phyloP scores from a whole-genome alignment of 163 green algal species.

The Prototheca cutis region DNA sequence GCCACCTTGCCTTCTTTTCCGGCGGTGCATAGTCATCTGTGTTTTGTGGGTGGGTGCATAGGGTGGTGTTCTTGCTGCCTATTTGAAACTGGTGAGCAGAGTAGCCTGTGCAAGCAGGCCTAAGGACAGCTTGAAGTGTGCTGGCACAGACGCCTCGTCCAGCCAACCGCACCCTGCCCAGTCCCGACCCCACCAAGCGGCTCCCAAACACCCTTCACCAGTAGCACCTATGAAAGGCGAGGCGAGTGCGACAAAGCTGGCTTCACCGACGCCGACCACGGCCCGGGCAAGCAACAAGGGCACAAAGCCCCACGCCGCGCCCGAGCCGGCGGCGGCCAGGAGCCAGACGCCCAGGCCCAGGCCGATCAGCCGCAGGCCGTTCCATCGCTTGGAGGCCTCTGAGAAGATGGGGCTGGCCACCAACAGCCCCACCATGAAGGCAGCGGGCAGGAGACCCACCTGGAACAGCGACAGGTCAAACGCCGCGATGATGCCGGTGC shows the following conservation, averaged over 20 bases:
- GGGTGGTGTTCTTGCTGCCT: no score
- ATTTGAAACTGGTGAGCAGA: no score
- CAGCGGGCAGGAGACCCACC: constrained; percentile 73
- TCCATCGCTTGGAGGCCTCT: constrained; percentile 26
- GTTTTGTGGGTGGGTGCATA: no score
- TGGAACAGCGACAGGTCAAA: constrained; percentile 79
- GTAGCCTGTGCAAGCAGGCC: no score
- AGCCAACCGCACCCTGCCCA: no score
- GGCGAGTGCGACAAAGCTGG: constrained; percentile 84
- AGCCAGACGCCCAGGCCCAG: constrained; percentile 76
- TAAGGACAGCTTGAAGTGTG: no score
- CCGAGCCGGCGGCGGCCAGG: constrained; percentile 52
- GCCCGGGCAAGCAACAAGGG: constrained; percentile 40
- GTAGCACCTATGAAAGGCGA: constrained; percentile 73
- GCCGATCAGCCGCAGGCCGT: constrained; percentile 64
- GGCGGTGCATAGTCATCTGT: constrained; percentile 77
- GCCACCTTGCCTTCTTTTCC: constrained; percentile 66
- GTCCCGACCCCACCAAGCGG: no score
- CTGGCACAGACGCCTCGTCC: no score
- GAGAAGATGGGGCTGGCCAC: constrained; percentile 85
- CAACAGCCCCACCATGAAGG: constrained; percentile 88
- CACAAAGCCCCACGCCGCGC: constrained; percentile 19
- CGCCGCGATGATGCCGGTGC: constrained; percentile 70
- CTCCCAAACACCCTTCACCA: no score
- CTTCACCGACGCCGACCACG: constrained; percentile 88